Evolutionary conservation across 805 yeast genomes (phyloP).

Genomic region (Yarrowia sp.): DNA sequence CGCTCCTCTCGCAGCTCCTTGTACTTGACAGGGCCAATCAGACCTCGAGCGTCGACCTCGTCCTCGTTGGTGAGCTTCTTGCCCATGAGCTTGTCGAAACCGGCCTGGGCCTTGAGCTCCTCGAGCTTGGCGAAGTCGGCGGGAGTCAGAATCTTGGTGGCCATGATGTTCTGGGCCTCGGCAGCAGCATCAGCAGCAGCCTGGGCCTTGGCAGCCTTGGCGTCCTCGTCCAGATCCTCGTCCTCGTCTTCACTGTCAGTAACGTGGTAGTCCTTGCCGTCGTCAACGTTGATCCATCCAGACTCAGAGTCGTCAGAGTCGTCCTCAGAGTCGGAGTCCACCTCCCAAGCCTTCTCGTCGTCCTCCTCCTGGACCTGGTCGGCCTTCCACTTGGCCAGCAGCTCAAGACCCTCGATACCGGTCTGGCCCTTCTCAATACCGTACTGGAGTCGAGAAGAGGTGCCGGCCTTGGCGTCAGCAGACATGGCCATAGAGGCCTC

Average conservation of each 20-base stretch:
- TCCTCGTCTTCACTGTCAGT: slow-evolving; percentile 61
- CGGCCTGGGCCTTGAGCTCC: slow-evolving; percentile 84
- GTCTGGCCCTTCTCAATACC: slow-evolving; percentile 76
- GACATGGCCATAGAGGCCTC: slow-evolving; percentile 81
- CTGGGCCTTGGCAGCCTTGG: slow-evolving; percentile 47
- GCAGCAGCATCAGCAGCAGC: slow-evolving; percentile 44
- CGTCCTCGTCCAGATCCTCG: slow-evolving; percentile 41
- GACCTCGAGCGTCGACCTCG: slow-evolving; percentile 75
- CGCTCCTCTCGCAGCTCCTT: slow-evolving; percentile 91
- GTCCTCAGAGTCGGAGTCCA: slow-evolving; percentile 58
- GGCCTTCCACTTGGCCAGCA: slow-evolving; percentile 84
- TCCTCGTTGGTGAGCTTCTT: slow-evolving; percentile 67
- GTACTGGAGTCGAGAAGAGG: slow-evolving; percentile 50
- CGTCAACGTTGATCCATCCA: slow-evolving; percentile 89
- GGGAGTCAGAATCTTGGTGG: slow-evolving; percentile 88
- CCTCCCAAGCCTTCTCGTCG: slow-evolving; percentile 65
- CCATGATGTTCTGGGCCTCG: slow-evolving; percentile 60
- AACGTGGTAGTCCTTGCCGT: slow-evolving; percentile 72
- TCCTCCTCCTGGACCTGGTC: slow-evolving; percentile 62
- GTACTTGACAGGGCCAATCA: slow-evolving; percentile 78
- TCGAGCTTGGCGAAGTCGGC: slow-evolving; percentile 97
- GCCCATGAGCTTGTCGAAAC: slow-evolving; percentile 74
- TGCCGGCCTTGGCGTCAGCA: slow-evolving; percentile 50
- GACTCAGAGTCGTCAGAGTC: slow-evolving; percentile 68
- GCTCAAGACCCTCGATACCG: slow-evolving; percentile 91